These are phyloP conservation scores for Mycena chlorophos DNA, from an alignment of 768 basidiomycete genomes.

Conservation along the genomic window DNA sequence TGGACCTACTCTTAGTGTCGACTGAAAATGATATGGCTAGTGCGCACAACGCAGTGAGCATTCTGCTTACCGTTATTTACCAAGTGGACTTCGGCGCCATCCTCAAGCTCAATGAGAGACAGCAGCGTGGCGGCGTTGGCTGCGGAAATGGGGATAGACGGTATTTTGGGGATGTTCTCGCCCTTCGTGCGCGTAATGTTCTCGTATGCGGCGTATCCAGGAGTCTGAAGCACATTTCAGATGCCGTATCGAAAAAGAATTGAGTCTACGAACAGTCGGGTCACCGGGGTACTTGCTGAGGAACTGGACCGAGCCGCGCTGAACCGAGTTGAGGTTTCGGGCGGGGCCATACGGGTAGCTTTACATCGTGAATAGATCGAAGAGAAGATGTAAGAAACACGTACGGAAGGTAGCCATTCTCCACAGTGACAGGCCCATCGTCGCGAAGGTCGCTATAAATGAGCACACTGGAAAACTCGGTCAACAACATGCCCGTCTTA, in stretches of 20 bases:
- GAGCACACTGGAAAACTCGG: conserved; percentile 32
- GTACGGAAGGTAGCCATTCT: conserved; percentile 55
- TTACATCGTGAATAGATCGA: background rate
- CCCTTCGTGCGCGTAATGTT: conserved; percentile 56
- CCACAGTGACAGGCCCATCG: conserved; percentile 60
- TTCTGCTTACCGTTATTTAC: conserved; percentile 58
- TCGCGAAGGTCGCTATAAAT: conserved; percentile 68
- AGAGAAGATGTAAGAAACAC: conserved; percentile 8
- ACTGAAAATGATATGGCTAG: conserved; percentile 17
- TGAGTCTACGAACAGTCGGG: conserved; percentile 24
- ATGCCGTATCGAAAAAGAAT: conserved; percentile 37
- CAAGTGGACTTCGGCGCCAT: conserved; percentile 48
- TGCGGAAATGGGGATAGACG: conserved; percentile 68
- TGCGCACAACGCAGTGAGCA: background rate
- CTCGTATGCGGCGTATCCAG: conserved; percentile 66
- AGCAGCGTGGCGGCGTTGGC: conserved; percentile 61
- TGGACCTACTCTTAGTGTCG: conserved; percentile 39
- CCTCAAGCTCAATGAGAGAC: conserved; percentile 43
- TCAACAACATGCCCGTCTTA: background rate
- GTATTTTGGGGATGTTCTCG: conserved; percentile 52
- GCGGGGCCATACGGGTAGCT: conserved; percentile 72
- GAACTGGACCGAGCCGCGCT: conserved; percentile 69
- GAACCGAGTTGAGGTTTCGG: conserved; percentile 58
- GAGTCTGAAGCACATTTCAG: conserved; percentile 36
- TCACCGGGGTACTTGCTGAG: conserved; percentile 57